These are phyloP conservation scores for Tagetes patula DNA, from an alignment of 129 eudicot species.

Conservation along the genomic window DNA sequence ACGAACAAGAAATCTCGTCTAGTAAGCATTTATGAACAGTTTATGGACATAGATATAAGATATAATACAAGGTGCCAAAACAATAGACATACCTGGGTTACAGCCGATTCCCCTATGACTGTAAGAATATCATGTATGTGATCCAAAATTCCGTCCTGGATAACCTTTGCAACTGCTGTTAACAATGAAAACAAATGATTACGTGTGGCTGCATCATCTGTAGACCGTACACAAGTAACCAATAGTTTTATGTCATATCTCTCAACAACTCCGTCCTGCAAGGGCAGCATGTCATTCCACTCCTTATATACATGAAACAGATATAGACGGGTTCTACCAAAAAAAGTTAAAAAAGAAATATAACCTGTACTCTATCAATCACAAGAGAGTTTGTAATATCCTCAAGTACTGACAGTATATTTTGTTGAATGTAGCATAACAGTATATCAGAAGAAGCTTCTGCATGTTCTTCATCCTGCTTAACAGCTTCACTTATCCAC, in stretches of 20 bases:
- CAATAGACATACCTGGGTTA: conserved; percentile 55
- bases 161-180: conserved; percentile 63
- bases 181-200: conserved; percentile 75
- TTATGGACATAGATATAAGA: neutral
- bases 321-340: neutral
- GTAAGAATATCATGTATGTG: conserved; percentile 68
- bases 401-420: conserved; percentile 64
- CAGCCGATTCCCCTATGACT: conserved; percentile 61
- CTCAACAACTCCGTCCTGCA: conserved; percentile 46
- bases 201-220: conserved; percentile 56
- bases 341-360: neutral
- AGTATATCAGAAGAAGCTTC: conserved; percentile 43
- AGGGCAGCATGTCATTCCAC: conserved; percentile 15
- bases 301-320: conserved; percentile 9
- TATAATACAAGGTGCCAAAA: conserved; percentile 1
- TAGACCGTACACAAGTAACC: conserved; percentile 71
- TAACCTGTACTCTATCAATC: conserved; percentile 37
- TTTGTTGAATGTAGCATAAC: conserved; percentile 59
- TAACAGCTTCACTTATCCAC: conserved; percentile 41
- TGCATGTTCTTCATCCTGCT: conserved; percentile 34
- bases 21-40: no score
- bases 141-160: conserved; percentile 64
- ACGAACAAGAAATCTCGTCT: no score
- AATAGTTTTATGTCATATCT: conserved; percentile 57
- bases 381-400: conserved; percentile 56